Base-by-base conservation (phyloP, 805 yeast genomes). In the Metschnikowia rubicola region DNA sequence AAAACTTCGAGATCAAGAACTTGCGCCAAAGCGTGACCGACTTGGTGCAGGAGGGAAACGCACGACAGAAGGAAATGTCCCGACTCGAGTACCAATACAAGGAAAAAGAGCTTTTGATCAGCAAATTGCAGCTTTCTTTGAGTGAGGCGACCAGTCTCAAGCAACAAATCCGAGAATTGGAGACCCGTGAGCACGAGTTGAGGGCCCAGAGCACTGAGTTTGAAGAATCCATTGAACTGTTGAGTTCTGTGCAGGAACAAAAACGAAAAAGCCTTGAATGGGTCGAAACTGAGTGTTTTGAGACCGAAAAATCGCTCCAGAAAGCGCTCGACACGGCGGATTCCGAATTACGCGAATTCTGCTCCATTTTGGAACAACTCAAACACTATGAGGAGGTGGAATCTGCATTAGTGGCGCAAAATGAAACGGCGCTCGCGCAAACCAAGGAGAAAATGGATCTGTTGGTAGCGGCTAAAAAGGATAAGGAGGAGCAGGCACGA, bases 41-140 rank as follows among this genome's bases (percentile, higher is more conserved):
- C 7, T 57, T 58, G 35, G 53, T 52, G 3, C 79, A 76, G 19
- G 68, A 70, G 8, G 75, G 75, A 52, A 85, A 80, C 41, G 46
- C 57, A 4, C 61, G 63, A 8, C 74, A 77, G 26, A 70, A 70
- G 37, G 79, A 76, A 33, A 46, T 77, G 17, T 66, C 70, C 8
- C 63, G 69, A 11, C 53, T 81, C 19, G 85, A 83, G 48, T 73
- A 67, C 31, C 63, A 64, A 32, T 63, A 82, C 11, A 80, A 81
- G 48, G 87, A 83, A 54, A 72, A 75, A 44, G 70, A 72, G 54
- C 61, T 84, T 37, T 55, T 59, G 3, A 75, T 86, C 26, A 78
- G 80, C 53, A 73, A 76, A 37, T 60, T 80, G 46, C 86, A 83
- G 56, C 71, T 68, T 39, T 65, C 80, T 5, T 65, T 80, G 30